phyloP scores from a whole-genome alignment of 768 basidiomycete species.

The Rhizopogon salebrosus region DNA sequence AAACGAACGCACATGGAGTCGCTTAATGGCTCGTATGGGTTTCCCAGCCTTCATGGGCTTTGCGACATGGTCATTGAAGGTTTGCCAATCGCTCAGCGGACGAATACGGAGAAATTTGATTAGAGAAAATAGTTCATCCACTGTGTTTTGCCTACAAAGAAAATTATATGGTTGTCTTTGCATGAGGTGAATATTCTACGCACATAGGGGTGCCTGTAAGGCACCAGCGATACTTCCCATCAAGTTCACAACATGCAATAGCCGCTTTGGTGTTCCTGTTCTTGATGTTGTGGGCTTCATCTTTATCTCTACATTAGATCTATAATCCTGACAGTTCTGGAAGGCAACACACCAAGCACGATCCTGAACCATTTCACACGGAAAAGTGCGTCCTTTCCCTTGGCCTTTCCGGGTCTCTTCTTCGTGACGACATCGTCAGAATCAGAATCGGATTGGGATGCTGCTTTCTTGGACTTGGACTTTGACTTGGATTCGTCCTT shows the following conservation, averaged over 20 bases:
- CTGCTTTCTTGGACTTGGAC: conserved; percentile 28
- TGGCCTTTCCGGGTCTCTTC: conserved; percentile 30
- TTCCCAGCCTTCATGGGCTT: conserved; percentile 71
- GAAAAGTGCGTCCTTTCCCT: conserved; percentile 64
- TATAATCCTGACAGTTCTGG: neutral
- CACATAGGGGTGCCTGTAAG: conserved; percentile 81
- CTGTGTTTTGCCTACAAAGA: conserved; percentile 70
- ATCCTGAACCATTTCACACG: conserved; percentile 78
- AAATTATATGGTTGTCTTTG: conserved; percentile 24
- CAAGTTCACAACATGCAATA: conserved; percentile 72
- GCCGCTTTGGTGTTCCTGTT: conserved; percentile 75
- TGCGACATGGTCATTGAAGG: conserved; percentile 75
- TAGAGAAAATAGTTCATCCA: conserved; percentile 85
- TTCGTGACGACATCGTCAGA: conserved; percentile 37
- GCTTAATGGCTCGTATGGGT: conserved; percentile 70
- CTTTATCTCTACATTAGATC: conserved; percentile 29
- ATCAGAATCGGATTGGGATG: conserved; percentile 24
- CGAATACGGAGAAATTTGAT: conserved; percentile 83
- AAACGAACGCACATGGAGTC: conserved; percentile 56
- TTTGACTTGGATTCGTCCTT: conserved; percentile 54
- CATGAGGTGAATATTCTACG: conserved; percentile 3
- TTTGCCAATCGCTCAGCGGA: conserved; percentile 75
- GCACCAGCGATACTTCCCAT: conserved; percentile 82
- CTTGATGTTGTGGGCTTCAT: conserved; percentile 95
- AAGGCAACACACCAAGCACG: conserved; percentile 62